A percentile compares a stretch with the other conserved stretches of the same genome.
Conservation (phyloP, 1,284 basidiomycete species). For the Puccinia horiana region DNA sequence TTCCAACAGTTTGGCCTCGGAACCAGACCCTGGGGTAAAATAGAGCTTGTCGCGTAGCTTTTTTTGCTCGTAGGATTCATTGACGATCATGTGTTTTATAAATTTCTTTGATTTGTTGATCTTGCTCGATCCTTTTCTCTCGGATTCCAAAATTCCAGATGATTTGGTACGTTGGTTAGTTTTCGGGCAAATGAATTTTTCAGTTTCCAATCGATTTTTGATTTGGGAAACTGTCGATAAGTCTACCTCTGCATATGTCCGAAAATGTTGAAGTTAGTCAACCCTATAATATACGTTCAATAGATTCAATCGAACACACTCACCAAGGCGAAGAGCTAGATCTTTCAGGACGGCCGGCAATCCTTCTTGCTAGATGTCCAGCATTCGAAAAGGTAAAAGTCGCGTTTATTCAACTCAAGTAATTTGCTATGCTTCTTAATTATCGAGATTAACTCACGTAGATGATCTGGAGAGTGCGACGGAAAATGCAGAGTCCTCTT, state of each 20-base stretch:
- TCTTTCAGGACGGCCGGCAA: slow-evolving; percentile 19
- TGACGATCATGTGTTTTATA: slow-evolving; percentile 20
- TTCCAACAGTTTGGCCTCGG: slow-evolving; percentile 27
- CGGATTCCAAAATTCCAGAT: slow-evolving; percentile 35
- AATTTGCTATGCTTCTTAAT: not conserved
- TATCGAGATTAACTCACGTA: slow-evolving; percentile 20
- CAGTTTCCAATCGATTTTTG: slow-evolving; percentile 28
- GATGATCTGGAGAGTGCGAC: slow-evolving; percentile 40
- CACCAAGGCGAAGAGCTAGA: slow-evolving; percentile 38
- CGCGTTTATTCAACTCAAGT: not conserved
- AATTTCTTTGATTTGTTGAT: slow-evolving; percentile 3
- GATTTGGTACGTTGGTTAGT: not conserved
- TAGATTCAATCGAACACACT: not conserved
- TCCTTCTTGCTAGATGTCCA: slow-evolving; percentile 32
- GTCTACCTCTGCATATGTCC: slow-evolving; percentile 18
- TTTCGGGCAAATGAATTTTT: slow-evolving; percentile 31
- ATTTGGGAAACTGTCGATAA: slow-evolving; percentile 34
- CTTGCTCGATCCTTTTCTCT: slow-evolving; percentile 15
- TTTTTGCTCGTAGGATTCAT: slow-evolving; percentile 46
- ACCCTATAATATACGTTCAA: not conserved
- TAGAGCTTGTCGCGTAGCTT: slow-evolving; percentile 17
- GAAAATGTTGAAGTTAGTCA: not conserved
- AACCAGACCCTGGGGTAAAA: slow-evolving; percentile 36
- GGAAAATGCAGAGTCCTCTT: slow-evolving; percentile 41
- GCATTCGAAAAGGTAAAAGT: not conserved